Conservation (phyloP, 805 yeast species). For the Vanderwaltozyma verrucispora region DNA sequence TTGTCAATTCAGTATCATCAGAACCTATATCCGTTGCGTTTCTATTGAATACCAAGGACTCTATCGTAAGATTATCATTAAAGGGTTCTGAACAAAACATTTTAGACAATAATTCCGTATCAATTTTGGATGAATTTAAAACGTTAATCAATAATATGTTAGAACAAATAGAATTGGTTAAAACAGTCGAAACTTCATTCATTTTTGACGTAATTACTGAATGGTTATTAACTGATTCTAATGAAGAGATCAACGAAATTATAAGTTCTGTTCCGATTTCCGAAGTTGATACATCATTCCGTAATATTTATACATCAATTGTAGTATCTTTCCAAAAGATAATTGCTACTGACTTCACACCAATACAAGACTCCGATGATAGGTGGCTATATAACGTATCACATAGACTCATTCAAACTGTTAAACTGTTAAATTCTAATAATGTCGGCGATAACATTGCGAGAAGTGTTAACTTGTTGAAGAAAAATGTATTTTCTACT, state of each 20-base stretch:
- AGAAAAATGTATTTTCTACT: conserved; percentile 30
- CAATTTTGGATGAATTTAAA: conserved; percentile 20
- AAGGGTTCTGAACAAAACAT: not conserved
- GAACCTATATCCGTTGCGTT: conserved; percentile 8
- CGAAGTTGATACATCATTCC: conserved; percentile 37
- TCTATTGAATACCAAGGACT: conserved; percentile 10
- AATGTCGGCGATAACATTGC: conserved; percentile 30
- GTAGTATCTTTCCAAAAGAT: conserved; percentile 60
- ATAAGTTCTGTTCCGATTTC: conserved; percentile 11
- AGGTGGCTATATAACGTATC: conserved; percentile 56
- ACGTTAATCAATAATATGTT: conserved; percentile 19
- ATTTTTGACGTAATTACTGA: conserved; percentile 37
- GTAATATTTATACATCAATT: conserved; percentile 46
- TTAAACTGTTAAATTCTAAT: conserved; percentile 34
- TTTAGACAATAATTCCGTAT: conserved; percentile 8
- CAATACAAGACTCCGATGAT: conserved; percentile 42
- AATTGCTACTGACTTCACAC: conserved; percentile 28
- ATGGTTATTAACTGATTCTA: conserved; percentile 31
- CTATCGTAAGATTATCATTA: not conserved
- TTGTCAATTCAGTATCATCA: conserved; percentile 2
- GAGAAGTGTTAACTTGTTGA: conserved; percentile 29
- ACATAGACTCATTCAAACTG: conserved; percentile 32
- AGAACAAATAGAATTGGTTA: conserved; percentile 27
- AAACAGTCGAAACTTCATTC: conserved; percentile 30
- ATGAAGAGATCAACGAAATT: too few relatives aligned